phyloP scores from a whole-genome alignment of 2,329 filamentous ascomycete genomes.

The Aspergillus cejpii region DNA sequence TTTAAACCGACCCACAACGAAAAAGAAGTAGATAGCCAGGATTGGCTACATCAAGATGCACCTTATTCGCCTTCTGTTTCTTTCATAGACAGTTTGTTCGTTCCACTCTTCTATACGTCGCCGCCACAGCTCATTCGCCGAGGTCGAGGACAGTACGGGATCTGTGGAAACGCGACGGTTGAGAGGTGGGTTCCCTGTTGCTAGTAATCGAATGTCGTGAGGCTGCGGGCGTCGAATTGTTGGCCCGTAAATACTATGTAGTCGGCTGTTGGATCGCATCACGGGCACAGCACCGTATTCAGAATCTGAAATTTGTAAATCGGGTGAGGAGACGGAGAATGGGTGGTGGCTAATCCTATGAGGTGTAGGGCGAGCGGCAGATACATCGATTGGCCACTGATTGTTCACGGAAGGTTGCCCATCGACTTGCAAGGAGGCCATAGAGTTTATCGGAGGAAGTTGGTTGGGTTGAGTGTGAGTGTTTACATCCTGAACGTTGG shows the following conservation, averaged over 20 bases:
- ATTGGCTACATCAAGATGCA: conserved; percentile 35
- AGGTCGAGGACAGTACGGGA: conserved; percentile 25
- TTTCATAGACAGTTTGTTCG: conserved; percentile 33
- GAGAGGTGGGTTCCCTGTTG: conserved; percentile 9
- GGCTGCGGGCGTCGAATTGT: conserved; percentile 16
- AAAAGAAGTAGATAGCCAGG: neutral
- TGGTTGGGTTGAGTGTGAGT: neutral
- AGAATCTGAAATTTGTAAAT: conserved; percentile 24
- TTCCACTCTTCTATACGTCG: conserved; percentile 38
- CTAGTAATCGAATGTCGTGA: conserved; percentile 13
- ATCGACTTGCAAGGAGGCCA: neutral
- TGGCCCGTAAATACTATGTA: conserved; percentile 4
- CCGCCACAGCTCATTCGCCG: conserved; percentile 33
- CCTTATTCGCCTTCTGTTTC: conserved; percentile 30
- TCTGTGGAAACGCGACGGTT: conserved; percentile 31
- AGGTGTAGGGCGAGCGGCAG: conserved; percentile 3
- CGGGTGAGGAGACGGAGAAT: conserved; percentile 31
- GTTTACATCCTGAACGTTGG: neutral
- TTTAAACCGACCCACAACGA: too few relatives aligned
- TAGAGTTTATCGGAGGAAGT: neutral
- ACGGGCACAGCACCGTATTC: conserved; percentile 18
- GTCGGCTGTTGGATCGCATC: conserved; percentile 4
- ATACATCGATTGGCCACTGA: neutral
- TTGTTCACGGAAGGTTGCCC: conserved; percentile 1
- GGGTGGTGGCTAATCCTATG: conserved; percentile 20